These are phyloP conservation scores for Leccinum aurantiacum DNA, from an alignment of 768 basidiomycete genomes.

Conservation along the genomic window DNA sequence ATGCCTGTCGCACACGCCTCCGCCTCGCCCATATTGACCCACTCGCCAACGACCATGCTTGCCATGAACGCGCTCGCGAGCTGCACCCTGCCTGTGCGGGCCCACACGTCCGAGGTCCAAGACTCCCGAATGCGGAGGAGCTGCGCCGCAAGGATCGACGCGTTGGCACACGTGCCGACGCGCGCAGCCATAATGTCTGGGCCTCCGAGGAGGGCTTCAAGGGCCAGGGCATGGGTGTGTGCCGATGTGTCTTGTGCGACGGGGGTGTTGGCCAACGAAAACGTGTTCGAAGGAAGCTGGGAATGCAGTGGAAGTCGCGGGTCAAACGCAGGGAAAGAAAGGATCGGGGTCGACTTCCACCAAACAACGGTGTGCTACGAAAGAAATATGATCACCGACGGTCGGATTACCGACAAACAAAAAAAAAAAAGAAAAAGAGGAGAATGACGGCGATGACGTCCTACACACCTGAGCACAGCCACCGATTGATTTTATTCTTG, in stretches of 20 bases:
- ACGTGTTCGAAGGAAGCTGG: constrained; percentile 65
- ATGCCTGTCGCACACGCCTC: constrained; percentile 79
- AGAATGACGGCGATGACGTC: neutral
- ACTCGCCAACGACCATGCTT: constrained; percentile 68
- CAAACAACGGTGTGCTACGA: constrained; percentile 71
- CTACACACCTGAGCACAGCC: constrained; percentile 73
- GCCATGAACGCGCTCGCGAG: constrained; percentile 75
- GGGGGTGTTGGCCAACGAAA: constrained; percentile 73
- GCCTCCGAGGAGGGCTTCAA: constrained; percentile 75
- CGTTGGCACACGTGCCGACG: constrained; percentile 70
- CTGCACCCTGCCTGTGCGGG: constrained; percentile 71
- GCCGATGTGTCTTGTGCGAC: constrained; percentile 80
- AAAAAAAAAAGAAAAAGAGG: neutral
- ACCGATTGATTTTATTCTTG: constrained; percentile 71
- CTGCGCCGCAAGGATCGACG: constrained; percentile 73
- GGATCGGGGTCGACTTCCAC: constrained; percentile 81
- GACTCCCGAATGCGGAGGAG: constrained; percentile 76
- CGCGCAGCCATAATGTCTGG: constrained; percentile 75
- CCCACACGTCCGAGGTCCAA: constrained; percentile 78
- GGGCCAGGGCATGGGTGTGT: constrained; percentile 71
- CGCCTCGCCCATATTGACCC: constrained; percentile 70
- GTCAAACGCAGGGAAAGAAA: constrained; percentile 70
- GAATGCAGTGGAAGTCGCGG: constrained; percentile 66
- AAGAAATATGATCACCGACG: neutral
- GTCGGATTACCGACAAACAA: constrained; percentile 7